A percentile compares a stretch with the other conserved stretches of the same genome.
These are phyloP conservation scores for Rhinocladiella similis DNA, from an alignment of 2,329 filamentous ascomycete genomes.

Conservation along the genomic window DNA sequence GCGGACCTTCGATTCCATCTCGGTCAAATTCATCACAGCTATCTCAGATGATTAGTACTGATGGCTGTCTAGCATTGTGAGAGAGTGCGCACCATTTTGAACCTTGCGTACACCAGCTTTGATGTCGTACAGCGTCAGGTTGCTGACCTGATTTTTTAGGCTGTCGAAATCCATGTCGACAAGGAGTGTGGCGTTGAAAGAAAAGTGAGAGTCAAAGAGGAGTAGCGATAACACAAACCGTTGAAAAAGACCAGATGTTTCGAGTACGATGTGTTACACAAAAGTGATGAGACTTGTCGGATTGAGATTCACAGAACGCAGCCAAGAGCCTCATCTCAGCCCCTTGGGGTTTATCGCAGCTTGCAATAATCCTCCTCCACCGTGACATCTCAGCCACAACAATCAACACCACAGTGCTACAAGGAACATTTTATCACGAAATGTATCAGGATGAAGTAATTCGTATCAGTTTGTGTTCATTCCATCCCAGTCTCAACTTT, in stretches of 20 bases:
- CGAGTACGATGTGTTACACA: background rate
- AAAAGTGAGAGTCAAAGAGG: background rate
- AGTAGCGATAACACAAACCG: background rate
- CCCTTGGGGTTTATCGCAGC: background rate
- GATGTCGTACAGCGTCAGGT: constrained; percentile 90
- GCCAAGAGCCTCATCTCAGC: background rate
- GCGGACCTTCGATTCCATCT: constrained; percentile 73
- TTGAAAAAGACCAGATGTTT: background rate
- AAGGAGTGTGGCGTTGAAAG: background rate
- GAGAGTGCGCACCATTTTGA: constrained; percentile 75
- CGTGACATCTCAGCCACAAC: background rate
- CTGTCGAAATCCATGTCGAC: constrained; percentile 78
- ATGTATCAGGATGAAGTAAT: no score
- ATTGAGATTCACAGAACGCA: background rate
- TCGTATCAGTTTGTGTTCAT: no score
- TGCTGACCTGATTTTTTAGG: constrained; percentile 83
- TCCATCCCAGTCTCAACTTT: no score
- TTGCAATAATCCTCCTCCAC: background rate
- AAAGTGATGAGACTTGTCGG: background rate
- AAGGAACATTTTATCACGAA: no score
- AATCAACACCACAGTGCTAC: no score
- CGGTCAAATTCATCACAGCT: constrained; percentile 98
- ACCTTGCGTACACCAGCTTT: constrained; percentile 94
- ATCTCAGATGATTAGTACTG: constrained; percentile 9
- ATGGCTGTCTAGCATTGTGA: background rate